Conservation (phyloP, 2,329 filamentous ascomycete species). For the Madurella mycetomatis region DNA sequence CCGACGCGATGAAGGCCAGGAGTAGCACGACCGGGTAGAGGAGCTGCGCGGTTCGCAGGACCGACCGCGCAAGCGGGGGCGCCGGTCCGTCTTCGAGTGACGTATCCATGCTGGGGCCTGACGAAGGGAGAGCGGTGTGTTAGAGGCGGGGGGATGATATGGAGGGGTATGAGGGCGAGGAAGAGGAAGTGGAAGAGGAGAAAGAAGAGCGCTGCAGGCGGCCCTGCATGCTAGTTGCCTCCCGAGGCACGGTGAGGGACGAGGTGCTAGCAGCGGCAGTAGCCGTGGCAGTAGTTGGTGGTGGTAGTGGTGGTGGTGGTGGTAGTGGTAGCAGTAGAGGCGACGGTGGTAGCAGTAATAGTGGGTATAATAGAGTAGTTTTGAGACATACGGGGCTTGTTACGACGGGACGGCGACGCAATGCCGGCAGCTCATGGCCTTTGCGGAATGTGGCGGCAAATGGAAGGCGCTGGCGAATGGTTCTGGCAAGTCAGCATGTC, state of each 20-base stretch:
- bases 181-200: neutral
- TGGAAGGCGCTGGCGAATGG: slow-evolving; percentile 16
- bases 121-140: slow-evolving; percentile 5
- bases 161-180: neutral
- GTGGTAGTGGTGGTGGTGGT: slow-evolving; percentile 4
- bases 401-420: slow-evolving; percentile 18
- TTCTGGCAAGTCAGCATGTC: slow-evolving; percentile 13
- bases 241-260: slow-evolving; percentile 3
- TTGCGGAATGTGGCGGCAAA: slow-evolving; percentile 25
- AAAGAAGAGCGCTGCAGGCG: slow-evolving; percentile 10
- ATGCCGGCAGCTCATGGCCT: slow-evolving; percentile 24
- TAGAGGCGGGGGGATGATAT: slow-evolving; percentile 9
- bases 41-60: slow-evolving; percentile 46
- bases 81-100: slow-evolving; percentile 8
- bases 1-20: slow-evolving; percentile 46
- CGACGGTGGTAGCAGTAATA: slow-evolving; percentile 7
- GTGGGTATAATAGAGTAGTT: neutral
- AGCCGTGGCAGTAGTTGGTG: slow-evolving; percentile 4
- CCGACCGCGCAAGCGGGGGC: slow-evolving; percentile 33
- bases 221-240: slow-evolving; percentile 19
- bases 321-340: slow-evolving; percentile 7
- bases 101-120: slow-evolving; percentile 26
- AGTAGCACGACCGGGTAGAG: slow-evolving; percentile 51
- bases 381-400: slow-evolving; percentile 21
- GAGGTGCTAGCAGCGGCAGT: slow-evolving; percentile 1